Base-by-base conservation (phyloP, 768 basidiomycete genomes). In the Pulveroboletus sp. region DNA sequence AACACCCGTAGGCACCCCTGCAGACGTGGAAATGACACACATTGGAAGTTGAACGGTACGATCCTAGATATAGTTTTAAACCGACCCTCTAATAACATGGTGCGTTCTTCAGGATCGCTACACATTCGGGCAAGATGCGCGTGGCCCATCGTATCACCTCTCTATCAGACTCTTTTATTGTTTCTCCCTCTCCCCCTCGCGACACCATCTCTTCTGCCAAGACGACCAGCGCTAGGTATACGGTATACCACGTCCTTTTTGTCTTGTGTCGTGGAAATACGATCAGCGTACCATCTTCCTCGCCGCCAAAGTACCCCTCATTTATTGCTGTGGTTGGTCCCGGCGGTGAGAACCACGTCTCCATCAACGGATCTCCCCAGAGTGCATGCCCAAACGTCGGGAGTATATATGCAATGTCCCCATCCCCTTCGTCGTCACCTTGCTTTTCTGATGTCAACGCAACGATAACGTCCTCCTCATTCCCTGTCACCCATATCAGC, bases 341-440 rank as follows among this genome's bases (percentile, higher is more conserved):
- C 1, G 71, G 69, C 0, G 73, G 70, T 40, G 80, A 58, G 70
- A 89, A 85, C 56, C 82, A 74, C 5, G 75, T 71, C 63, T 90
- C 88, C 32, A 88, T 72, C 33, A 90, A 66, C 10, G 88, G 88
- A 61, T 90, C 88, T 24, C 85, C 87, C 81, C 85, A 90, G 20
- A 89, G 53, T 12, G 84, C 81, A 54, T 77, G 80, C 1, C 74
- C 52, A 59, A 52, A 81, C 42, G 55, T 71, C 69, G 31, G 82
- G 70, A 43, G 58, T 14, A 74, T 45, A 64, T 64, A 57, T 60
- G 63, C 52, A 57, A 69, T 56, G 17, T 64, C 66, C 20, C 25
- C 38, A 29, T 59, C 59, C 24, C 37, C 24, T 16, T 13, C 35
- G 9, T 27, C 27, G 27, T 11, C 12, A 29, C 27, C 27, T 5